phyloP scores from a whole-genome alignment of 345 rosid species.

The Eucalyptus rudis region DNA sequence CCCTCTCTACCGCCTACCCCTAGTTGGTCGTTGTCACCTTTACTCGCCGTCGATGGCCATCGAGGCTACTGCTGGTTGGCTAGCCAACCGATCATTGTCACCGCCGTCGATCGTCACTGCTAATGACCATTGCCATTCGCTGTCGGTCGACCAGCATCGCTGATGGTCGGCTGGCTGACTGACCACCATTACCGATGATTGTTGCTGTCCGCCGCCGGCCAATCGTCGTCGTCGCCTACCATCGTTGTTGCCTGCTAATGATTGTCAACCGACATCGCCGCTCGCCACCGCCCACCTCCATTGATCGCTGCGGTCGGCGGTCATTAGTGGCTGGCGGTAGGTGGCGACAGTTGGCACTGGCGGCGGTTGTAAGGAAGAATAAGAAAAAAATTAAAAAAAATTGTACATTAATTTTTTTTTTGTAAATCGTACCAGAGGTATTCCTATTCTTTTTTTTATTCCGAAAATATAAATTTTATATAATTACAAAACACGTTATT shows the following conservation, averaged over 20 bases:
- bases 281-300: no score
- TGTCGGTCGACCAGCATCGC: fast-evolving
- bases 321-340: fast-evolving
- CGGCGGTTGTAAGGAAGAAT: no score
- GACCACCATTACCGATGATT: fast-evolving
- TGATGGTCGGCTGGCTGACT: fast-evolving
- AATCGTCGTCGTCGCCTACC: fast-evolving
- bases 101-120: fast-evolving
- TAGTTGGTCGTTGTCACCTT: fast-evolving
- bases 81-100: fast-evolving
- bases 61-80: fast-evolving
- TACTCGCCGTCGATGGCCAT: fast-evolving
- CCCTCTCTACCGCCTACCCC: no score
- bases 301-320: fast-evolving
- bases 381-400: no score
- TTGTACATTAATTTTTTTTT: no score
- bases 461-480: no score
- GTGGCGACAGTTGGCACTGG: fast-evolving
- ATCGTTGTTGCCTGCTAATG: no score
- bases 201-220: fast-evolving
- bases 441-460: no score
- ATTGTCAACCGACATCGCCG: fast-evolving
- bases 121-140: fast-evolving
- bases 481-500: no score
- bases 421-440: no score